Percentiles rank a stretch among this genome's conserved stretches.
Conservation (phyloP, 1,139 yeast species). For the Debaryomyces udenii region DNA sequence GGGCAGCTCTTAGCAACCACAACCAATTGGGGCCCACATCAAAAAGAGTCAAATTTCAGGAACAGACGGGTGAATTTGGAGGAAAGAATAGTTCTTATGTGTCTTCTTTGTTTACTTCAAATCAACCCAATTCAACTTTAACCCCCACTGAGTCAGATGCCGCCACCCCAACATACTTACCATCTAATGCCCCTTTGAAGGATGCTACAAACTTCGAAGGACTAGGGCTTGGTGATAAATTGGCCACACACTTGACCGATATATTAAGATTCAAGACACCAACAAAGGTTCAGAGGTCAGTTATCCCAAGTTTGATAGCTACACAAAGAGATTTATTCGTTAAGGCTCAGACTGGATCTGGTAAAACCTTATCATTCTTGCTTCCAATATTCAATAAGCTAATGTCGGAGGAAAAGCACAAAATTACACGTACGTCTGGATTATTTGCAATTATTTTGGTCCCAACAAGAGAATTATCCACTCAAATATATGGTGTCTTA, state of each 20-base stretch:
- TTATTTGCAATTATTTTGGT: constrained; percentile 84
- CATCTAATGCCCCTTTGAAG: constrained; percentile 84
- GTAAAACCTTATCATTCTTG: constrained; percentile 85
- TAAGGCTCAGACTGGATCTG: constrained; percentile 96
- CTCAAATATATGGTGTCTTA: constrained; percentile 84
- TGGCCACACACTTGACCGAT: constrained; percentile 59
- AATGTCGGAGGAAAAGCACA: constrained; percentile 51
- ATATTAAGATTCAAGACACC: constrained; percentile 69
- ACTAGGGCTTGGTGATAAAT: constrained; percentile 62
- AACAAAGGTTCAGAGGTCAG: constrained; percentile 82
- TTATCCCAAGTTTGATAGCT: constrained; percentile 67
- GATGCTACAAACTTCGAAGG: constrained; percentile 73
- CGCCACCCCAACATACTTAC: constrained; percentile 33
- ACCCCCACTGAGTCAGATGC: constrained; percentile 22
- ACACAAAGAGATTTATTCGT: constrained; percentile 72
- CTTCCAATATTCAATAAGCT: constrained; percentile 79
- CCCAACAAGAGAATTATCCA: constrained; percentile 93
- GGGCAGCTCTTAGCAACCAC: neutral
- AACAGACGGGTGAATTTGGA: constrained; percentile 50
- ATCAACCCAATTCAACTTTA: constrained; percentile 42
- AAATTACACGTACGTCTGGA: constrained; percentile 73
- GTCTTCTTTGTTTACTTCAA: constrained; percentile 85
- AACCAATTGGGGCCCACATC: constrained; percentile 22
- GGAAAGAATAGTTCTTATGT: constrained; percentile 65
- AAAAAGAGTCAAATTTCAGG: constrained; percentile 37